phyloP scores from a whole-genome alignment of 2,329 filamentous ascomycete genomes.

The Chalara sp. region DNA sequence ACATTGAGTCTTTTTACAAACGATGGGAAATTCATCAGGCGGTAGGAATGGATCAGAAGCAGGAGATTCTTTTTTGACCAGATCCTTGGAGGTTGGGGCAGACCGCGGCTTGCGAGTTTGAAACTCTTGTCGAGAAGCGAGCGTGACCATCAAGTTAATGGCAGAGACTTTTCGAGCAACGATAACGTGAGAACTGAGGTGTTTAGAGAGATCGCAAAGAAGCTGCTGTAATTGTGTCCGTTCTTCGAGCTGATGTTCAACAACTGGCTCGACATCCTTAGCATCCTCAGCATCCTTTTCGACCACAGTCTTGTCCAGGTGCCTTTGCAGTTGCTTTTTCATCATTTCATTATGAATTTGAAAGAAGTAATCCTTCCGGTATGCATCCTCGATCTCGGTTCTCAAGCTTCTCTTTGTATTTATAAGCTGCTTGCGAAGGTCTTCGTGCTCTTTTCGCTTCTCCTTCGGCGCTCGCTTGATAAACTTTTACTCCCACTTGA shows the following conservation, averaged over 20 bases:
- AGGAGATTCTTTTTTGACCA: constrained; percentile 9
- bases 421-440: constrained; percentile 9
- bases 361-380: constrained; percentile 13
- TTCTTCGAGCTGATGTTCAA: constrained; percentile 17
- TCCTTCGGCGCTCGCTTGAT: constrained; percentile 11
- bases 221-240: constrained; percentile 12
- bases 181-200: constrained; percentile 4
- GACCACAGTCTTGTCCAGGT: not conserved
- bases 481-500: constrained; percentile 16
- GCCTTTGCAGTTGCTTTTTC: constrained; percentile 11
- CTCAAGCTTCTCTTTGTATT: constrained; percentile 10
- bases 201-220: constrained; percentile 16
- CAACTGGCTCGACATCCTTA: not conserved
- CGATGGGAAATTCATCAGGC: constrained; percentile 8
- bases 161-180: constrained; percentile 6
- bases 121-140: constrained; percentile 13
- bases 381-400: not conserved
- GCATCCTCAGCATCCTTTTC: constrained; percentile 1
- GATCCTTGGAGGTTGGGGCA: constrained; percentile 2
- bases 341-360: constrained; percentile 13
- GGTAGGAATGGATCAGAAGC: constrained; percentile 2
- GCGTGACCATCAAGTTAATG: constrained; percentile 15
- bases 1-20: constrained; percentile 1
- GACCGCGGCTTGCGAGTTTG: constrained; percentile 6
- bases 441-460: constrained; percentile 4